A percentile compares a stretch with the other conserved stretches of the same genome.
phyloP scores from a whole-genome alignment of 1,284 basidiomycete genomes.

The Somion occarium region DNA sequence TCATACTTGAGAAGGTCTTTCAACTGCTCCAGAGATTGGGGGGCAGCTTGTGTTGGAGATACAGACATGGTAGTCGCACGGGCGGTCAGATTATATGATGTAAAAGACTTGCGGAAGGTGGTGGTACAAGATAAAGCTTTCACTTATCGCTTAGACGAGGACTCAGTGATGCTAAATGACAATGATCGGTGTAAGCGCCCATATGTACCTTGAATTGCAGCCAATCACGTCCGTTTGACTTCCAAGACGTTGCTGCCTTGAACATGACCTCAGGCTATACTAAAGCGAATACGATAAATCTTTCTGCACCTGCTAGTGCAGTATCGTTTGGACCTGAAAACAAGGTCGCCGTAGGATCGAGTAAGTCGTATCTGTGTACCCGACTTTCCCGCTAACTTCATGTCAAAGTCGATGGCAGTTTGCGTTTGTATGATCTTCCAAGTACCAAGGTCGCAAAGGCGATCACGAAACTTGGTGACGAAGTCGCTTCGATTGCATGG shows the following conservation, averaged over 20 bases:
- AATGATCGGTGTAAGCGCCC: too few species aligned
- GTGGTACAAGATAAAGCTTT: background rate
- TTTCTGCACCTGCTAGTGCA: constrained; percentile 20
- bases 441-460: constrained; percentile 60
- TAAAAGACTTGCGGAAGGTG: background rate
- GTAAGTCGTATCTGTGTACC: constrained; percentile 12
- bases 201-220: too few species aligned
- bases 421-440: constrained; percentile 61
- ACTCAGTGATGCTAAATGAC: too few species aligned
- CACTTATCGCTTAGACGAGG: too few species aligned
- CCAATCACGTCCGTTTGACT: too few species aligned
- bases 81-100: background rate
- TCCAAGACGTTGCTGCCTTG: too few species aligned
- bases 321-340: constrained; percentile 14
- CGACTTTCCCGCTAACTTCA: background rate
- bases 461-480: constrained; percentile 48
- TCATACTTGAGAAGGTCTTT: constrained; percentile 54
- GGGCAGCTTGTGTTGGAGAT: constrained; percentile 41
- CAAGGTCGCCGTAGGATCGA: constrained; percentile 21
- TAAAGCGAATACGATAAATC: constrained; percentile 9
- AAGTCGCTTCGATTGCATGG: constrained; percentile 58
- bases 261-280: constrained; percentile 5
- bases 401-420: constrained; percentile 59
- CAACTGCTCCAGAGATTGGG: constrained; percentile 57
- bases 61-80: constrained; percentile 11